A percentile compares a stretch with the other conserved stretches of the same genome.
phyloP scores from a whole-genome alignment of 1,139 yeast species.

The Debaryomycetaceae sp. region DNA sequence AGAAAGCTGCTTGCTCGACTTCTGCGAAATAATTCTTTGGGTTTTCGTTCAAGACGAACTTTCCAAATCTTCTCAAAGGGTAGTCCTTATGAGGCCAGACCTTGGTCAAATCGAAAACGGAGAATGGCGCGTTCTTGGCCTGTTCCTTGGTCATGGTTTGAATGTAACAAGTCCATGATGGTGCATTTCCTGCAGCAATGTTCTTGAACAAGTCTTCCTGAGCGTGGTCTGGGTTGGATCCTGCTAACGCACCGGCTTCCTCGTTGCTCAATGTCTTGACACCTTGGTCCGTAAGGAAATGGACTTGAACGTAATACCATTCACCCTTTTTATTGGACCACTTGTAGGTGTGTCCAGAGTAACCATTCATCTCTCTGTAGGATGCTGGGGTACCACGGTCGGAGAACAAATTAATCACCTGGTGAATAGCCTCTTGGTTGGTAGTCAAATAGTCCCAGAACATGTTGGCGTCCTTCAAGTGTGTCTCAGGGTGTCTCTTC shows the following conservation, averaged over 20 bases:
- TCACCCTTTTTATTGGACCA: slow-evolving; percentile 66
- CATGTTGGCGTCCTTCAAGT: slow-evolving; percentile 72
- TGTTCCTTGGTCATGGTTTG: slow-evolving; percentile 69
- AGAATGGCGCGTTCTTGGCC: slow-evolving; percentile 57
- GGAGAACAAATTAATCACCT: slow-evolving; percentile 57
- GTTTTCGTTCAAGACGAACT: slow-evolving; percentile 65
- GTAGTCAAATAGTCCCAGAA: slow-evolving; percentile 66
- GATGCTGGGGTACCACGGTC: slow-evolving; percentile 69
- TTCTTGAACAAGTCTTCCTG: slow-evolving; percentile 62
- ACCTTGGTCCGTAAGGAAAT: slow-evolving; percentile 59
- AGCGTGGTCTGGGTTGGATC: slow-evolving; percentile 62
- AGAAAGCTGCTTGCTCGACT: slow-evolving; percentile 78
- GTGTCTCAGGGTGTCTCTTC: slow-evolving; percentile 77
- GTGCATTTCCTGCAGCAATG: slow-evolving; percentile 56
- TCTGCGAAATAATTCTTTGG: slow-evolving; percentile 79
- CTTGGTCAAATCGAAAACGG: slow-evolving; percentile 70
- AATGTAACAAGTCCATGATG: slow-evolving; percentile 62
- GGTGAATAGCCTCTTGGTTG: slow-evolving; percentile 65
- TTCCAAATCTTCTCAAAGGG: slow-evolving; percentile 74
- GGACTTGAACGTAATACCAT: slow-evolving; percentile 65
- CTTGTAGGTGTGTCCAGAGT: slow-evolving; percentile 70
- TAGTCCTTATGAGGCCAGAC: slow-evolving; percentile 78
- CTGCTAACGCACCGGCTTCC: slow-evolving; percentile 56
- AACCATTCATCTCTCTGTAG: slow-evolving; percentile 67
- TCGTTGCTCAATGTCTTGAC: slow-evolving; percentile 51